Evolutionary conservation across 768 basidiomycete species (phyloP), one percentile per base, ranked within the genome.

Genomic region (Fistulinella prunicolor): DNA sequence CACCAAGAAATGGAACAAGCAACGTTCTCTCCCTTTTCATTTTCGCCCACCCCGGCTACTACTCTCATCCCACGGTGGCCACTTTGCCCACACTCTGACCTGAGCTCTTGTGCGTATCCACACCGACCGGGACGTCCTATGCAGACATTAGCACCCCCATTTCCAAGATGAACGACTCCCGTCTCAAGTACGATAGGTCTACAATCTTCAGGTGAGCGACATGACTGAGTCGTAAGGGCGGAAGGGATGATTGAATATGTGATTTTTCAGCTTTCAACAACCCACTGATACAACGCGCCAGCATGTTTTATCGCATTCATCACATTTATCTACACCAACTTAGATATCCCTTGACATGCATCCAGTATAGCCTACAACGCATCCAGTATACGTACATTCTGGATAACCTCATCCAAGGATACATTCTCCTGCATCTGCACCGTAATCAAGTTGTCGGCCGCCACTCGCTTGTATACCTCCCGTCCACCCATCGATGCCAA

Each of bases 251-350:
- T 54, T 81, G 79, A 24, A 89, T 83, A 59, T 86, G 91, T 4
- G 89, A 80, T 56, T 79, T 79, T 69, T 93, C 90, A 0, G 89
- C 80, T 56, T 91, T 91, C 36, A 89, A 91, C 45, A 84, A 60
- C n/a, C n/a, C n/a, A n/a, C n/a, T n/a, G n/a, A n/a, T n/a, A n/a
- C n/a, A n/a, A n/a, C n/a, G n/a, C n/a, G n/a, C n/a, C n/a, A n/a
- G n/a, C n/a, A n/a, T n/a, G n/a, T n/a, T n/a, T n/a, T n/a, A n/a
- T n/a, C n/a, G n/a, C n/a, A n/a, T n/a, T n/a, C n/a, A n/a, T n/a
- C n/a, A n/a, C n/a, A n/a, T n/a, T n/a, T n/a, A n/a, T n/a, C n/a
- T n/a, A n/a, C n/a, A n/a, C n/a, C n/a, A n/a, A n/a, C n/a, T n/a
- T n/a, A n/a, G n/a, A n/a, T n/a, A n/a, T n/a, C n/a, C n/a, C n/a